Percentiles rank a stretch among this genome's conserved stretches.
phyloP scores from a whole-genome alignment of 805 yeast species.

The Candida xyloterini region DNA sequence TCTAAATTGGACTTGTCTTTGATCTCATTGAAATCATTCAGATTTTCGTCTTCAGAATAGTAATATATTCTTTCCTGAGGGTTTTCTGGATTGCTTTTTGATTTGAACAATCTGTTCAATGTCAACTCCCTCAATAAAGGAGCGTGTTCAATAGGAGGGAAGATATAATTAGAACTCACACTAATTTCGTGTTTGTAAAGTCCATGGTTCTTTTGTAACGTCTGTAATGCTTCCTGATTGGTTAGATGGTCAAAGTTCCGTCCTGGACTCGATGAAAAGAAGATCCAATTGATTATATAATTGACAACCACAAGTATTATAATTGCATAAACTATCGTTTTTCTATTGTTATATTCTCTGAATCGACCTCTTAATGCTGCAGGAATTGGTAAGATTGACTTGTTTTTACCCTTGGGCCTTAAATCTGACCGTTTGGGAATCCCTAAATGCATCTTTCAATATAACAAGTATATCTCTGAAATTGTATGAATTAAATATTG shows the following conservation, averaged over 20 bases:
- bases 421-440: conserved; percentile 27
- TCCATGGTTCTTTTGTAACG: conserved; percentile 38
- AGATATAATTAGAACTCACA: conserved; percentile 53
- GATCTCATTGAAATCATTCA: conserved; percentile 37
- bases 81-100: conserved; percentile 42
- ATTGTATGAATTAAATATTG: background rate
- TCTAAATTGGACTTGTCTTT: conserved; percentile 46
- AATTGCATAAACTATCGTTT: conserved; percentile 7
- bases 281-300: conserved; percentile 34
- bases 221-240: conserved; percentile 23
- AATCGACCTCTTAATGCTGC: conserved; percentile 18
- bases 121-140: conserved; percentile 57
- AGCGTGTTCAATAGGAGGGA: conserved; percentile 75
- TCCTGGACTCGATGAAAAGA: conserved; percentile 5
- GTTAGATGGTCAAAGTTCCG: conserved; percentile 24
- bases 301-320: conserved; percentile 9
- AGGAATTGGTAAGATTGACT: conserved; percentile 20
- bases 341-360: conserved; percentile 12
- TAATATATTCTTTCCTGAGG: conserved; percentile 34
- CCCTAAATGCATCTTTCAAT: conserved; percentile 23
- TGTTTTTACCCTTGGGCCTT: conserved; percentile 21
- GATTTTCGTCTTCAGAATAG: conserved; percentile 44
- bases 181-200: conserved; percentile 43
- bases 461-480: conserved; percentile 6
- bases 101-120: conserved; percentile 48